Percentiles rank a stretch among this genome's conserved stretches.
These are phyloP conservation scores for Hortaea werneckii DNA, from an alignment of 2,329 filamentous ascomycete genomes.

Conservation along the genomic window DNA sequence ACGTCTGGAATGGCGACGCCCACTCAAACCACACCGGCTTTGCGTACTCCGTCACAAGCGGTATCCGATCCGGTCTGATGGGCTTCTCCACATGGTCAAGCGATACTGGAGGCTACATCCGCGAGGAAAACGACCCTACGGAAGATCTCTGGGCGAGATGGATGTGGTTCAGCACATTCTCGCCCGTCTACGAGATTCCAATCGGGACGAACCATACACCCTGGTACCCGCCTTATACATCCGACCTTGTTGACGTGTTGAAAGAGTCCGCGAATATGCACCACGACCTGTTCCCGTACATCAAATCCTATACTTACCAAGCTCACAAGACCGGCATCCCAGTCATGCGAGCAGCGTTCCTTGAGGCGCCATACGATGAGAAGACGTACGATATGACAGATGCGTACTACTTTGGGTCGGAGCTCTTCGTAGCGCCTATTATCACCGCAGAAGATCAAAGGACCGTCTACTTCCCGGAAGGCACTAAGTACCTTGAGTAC, in stretches of 20 bases:
- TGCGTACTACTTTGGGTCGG: conserved; percentile 26
- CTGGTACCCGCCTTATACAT: conserved; percentile 26
- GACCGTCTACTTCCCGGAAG: conserved; percentile 25
- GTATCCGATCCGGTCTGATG: not conserved
- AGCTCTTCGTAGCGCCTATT: conserved; percentile 27
- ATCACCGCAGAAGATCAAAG: conserved; percentile 18
- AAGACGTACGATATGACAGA: conserved; percentile 18
- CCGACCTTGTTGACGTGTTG: conserved; percentile 20
- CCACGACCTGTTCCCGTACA: conserved; percentile 25
- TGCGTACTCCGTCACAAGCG: not conserved
- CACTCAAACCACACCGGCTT: conserved; percentile 24
- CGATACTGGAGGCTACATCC: not conserved
- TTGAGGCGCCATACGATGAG: conserved; percentile 23
- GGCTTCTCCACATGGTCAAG: not conserved
- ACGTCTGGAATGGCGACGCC: conserved; percentile 29
- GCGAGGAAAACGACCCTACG: not conserved
- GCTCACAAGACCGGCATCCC: conserved; percentile 23
- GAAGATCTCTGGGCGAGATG: not conserved
- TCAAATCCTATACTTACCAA: conserved; percentile 23
- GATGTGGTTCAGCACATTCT: conserved; percentile 2
- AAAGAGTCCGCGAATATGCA: conserved; percentile 25
- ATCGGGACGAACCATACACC: conserved; percentile 10
- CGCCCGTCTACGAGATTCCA: not conserved
- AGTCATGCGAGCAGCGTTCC: conserved; percentile 26
- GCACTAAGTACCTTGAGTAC: conserved; percentile 24